Evolutionary conservation across 208 protist species (phyloP), one percentile per base, ranked within the genome.

Genomic region (Angomonas ambiguus): DNA sequence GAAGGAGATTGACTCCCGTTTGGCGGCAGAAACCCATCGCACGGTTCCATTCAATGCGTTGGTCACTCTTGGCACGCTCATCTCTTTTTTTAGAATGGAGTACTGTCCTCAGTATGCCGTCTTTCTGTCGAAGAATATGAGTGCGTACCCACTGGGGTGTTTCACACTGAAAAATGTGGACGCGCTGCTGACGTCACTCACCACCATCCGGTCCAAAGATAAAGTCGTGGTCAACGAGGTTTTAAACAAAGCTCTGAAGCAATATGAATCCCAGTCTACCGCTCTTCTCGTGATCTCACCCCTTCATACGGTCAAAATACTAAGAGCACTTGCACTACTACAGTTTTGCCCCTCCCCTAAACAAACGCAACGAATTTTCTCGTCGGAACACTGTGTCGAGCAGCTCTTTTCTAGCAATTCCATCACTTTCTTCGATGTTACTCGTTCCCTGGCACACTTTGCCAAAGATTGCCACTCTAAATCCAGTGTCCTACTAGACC

Each of bases 361-460:
- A 3, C 45, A 53, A 20, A 53, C 45, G 8, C 4, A 53, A 53
- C 10, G 20, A 20, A n/a, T 53, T 3, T 53, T 53, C 13, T 18
- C 13, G 8, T 41, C 35, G 35, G 35, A 41, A 5, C 35, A 41
- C 8, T 18, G 16, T 71, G 1, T 13, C 25, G 3, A 18, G 67
- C 31, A 85, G 25, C 22, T 5, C 69, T 2, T 53, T 49, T 11
- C 25, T 81, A 18, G 38, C 51, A 48, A 20, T 16, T 1, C 71
- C 68, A 4, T 82, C 71, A 16, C 61, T 8, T 38, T 93, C 5
- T 93, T 93, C 45, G 90, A 92, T 38, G 55, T 92, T 13, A 76
- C 82, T 1, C 79, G 90, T 32, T 81, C 85, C 18, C 61, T 93
- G 5, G 59, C 74, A 1, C 77, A 91, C 65, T 83, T 92, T 51